A percentile compares a stretch with the other conserved stretches of the same genome.
These are phyloP conservation scores for Diaporthe sp. DNA, from an alignment of 2,329 filamentous ascomycete species.

Conservation along the genomic window DNA sequence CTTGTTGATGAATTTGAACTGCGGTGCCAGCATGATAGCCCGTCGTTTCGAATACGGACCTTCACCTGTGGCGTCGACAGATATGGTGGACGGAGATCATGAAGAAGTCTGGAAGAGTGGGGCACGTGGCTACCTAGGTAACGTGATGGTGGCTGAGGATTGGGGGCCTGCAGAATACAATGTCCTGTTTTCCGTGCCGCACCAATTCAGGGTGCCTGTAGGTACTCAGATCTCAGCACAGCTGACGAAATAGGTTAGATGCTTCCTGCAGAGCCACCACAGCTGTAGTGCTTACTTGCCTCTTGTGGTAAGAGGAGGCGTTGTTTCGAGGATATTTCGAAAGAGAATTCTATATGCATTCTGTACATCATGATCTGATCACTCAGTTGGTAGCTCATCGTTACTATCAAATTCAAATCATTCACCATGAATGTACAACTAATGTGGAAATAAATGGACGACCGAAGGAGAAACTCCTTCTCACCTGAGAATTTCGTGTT, in stretches of 20 bases:
- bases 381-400: not conserved
- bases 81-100: not conserved
- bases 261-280: not conserved
- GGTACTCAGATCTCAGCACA: not conserved
- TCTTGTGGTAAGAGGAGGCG: not conserved
- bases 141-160: not conserved
- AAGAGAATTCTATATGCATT: not conserved
- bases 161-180: not conserved
- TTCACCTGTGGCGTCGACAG: not conserved
- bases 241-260: not conserved
- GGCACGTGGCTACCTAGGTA: slow-evolving; percentile 1
- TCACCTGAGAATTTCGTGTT: too few relatives aligned
- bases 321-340: not conserved
- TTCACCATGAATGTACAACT: not conserved
- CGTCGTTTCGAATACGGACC: not conserved
- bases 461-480: too few relatives aligned
- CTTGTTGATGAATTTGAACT: slow-evolving; percentile 47
- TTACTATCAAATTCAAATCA: not conserved
- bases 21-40: not conserved
- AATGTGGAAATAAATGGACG: not conserved
- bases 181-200: not conserved
- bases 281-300: slow-evolving; percentile 3
- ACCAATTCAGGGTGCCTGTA: not conserved
- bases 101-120: not conserved
- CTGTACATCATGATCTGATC: not conserved